Percentiles rank a stretch among this genome's conserved stretches.
Evolutionary conservation across 2,329 filamentous ascomycete species (phyloP).

Genomic region (Diplocarpon mali): DNA sequence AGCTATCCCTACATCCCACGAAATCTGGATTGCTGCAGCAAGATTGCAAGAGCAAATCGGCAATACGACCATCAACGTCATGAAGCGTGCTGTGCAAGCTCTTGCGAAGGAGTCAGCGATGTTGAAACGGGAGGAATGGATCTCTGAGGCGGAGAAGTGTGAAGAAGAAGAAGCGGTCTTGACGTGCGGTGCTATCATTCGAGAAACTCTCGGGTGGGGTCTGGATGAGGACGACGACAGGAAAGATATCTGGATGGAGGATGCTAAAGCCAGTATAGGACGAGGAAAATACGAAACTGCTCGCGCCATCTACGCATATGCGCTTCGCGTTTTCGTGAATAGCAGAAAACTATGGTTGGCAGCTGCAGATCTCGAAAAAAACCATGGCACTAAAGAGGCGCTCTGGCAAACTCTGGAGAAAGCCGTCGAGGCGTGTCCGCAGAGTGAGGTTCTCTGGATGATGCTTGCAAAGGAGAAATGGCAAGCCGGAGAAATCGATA

Average conservation of each 20-base stretch:
- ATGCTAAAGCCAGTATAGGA: conserved; percentile 72
- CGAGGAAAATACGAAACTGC: conserved; percentile 82
- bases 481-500: conserved; percentile 78
- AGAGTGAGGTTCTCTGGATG: conserved; percentile 88
- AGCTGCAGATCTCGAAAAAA: conserved; percentile 82
- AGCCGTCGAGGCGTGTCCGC: conserved; percentile 85
- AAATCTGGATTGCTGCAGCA: conserved; percentile 94
- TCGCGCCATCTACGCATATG: conserved; percentile 85
- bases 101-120: conserved; percentile 87
- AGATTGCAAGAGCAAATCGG: conserved; percentile 82
- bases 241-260: conserved; percentile 92
- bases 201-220: conserved; percentile 84
- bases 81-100: conserved; percentile 86
- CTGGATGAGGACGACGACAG: conserved; percentile 94
- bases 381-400: conserved; percentile 73
- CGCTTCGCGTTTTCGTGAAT: conserved; percentile 78
- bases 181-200: conserved; percentile 82
- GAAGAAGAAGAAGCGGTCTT: conserved; percentile 81
- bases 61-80: conserved; percentile 75
- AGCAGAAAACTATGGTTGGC: conserved; percentile 84
- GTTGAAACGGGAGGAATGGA: conserved; percentile 96
- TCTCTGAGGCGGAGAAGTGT: conserved; percentile 85
- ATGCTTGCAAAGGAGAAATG: conserved; percentile 92
- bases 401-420: conserved; percentile 82
- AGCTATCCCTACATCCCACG: conserved; percentile 82